These are phyloP conservation scores for Leccinum subtestaceum DNA, from an alignment of 768 basidiomycete species.

Conservation along the genomic window DNA sequence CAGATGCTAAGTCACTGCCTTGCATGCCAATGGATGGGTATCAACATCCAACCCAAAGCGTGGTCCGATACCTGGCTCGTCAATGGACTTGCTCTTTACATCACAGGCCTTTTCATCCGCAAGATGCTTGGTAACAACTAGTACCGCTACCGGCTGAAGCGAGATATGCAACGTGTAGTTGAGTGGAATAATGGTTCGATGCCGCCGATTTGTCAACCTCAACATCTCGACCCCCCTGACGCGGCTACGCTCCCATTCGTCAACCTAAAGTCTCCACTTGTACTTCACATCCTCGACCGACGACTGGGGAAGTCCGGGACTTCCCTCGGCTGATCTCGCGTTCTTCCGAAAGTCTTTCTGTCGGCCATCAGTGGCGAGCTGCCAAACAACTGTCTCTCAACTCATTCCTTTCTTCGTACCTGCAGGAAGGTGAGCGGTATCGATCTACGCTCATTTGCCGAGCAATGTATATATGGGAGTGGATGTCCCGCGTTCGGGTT, in stretches of 20 bases:
- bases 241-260: slow-evolving; percentile 61
- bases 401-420: too few species aligned
- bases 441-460: too few species aligned
- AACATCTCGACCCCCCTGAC: slow-evolving; percentile 81
- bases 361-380: too few species aligned
- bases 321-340: too few species aligned
- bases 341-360: too few species aligned
- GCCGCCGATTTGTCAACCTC: slow-evolving; percentile 93
- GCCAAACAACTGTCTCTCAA: too few species aligned
- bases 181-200: slow-evolving; percentile 84
- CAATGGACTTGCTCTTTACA: slow-evolving; percentile 88
- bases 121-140: slow-evolving; percentile 95
- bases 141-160: slow-evolving; percentile 91
- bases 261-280: too few species aligned
- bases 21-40: slow-evolving; percentile 94
- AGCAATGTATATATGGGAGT: too few species aligned
- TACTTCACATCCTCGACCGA: too few species aligned
- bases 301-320: too few species aligned
- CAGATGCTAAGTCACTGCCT: slow-evolving; percentile 84
- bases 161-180: slow-evolving; percentile 92
- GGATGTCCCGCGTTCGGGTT: too few species aligned
- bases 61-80: slow-evolving; percentile 98
- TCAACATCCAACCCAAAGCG: slow-evolving; percentile 91
- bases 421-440: too few species aligned
- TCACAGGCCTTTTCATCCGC: slow-evolving; percentile 83